Base-by-base conservation (phyloP, 495 filamentous ascomycete species). In the Paragyromitra xinjiangensis region DNA sequence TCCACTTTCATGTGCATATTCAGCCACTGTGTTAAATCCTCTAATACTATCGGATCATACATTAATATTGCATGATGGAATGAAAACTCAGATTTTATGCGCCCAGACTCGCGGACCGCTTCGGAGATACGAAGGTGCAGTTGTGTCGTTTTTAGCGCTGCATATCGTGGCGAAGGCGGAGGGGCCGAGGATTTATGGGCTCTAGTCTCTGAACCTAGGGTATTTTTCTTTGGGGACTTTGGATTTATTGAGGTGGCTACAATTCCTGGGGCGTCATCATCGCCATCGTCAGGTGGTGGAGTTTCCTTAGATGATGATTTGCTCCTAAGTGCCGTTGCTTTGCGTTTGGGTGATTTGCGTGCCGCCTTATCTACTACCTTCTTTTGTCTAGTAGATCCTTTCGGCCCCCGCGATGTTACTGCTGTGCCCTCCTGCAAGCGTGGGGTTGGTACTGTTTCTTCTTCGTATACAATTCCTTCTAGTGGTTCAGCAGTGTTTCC, bases 61-160 rank as follows among this genome's bases (percentile, higher is more conserved):
- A 97, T 90, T 19, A 98, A 86, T 59, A 99, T 97, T 83, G 94
- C 95, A 85, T 97, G 91, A 67, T 96, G 86, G 91, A 93, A 98
- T n/a, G 66, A 73, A 50, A 55, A 59, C n/a, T 71, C 75, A 3
- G 55, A 64, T 16, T 59, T 42, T 62, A 62, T 42, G 34, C 40
- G 71, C 12, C 45, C 62, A 2, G 64, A 61, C 58, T 44, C 59
- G 24, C 63, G 55, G 6, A 81, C 69, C 29, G 61, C 78, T 71
- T 81, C 16, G 12, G 78, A 81, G 42, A 81, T 81, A 45, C 61
- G 69, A 19, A 19, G 9, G 12, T 80, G 64, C 12, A 78, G 44
- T 40, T 65, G 34, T 40, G 66, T 62, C 16, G n/a, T 7, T 14
- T 61, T 61, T 12, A 24, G 12, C 8, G 14, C 40, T 58, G 37